These are phyloP conservation scores for Nothopassalora personata DNA, from an alignment of 2,329 filamentous ascomycete species.

Conservation along the genomic window DNA sequence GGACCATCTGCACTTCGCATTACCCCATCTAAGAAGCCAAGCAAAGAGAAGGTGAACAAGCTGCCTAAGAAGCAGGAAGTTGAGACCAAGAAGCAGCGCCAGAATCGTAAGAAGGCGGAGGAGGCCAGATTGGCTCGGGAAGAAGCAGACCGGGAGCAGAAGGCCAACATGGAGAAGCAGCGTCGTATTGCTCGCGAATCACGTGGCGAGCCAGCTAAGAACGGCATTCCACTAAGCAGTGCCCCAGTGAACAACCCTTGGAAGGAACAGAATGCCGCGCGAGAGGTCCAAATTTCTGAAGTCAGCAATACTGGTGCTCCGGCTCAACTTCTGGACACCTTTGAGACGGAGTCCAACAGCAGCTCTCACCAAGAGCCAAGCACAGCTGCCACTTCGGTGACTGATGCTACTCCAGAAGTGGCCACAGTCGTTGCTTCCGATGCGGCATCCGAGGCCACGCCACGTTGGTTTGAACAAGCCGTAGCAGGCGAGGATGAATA, in stretches of 20 bases:
- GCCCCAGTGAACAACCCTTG: constrained; percentile 52
- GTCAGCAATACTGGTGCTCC: constrained; percentile 2
- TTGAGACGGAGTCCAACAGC: constrained; percentile 41
- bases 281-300: constrained; percentile 8
- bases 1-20: constrained; percentile 74
- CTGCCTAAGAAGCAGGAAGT: constrained; percentile 55
- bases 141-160: constrained; percentile 72
- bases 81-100: constrained; percentile 91
- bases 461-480: constrained; percentile 40
- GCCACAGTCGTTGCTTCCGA: not conserved
- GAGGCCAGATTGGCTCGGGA: constrained; percentile 68
- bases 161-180: constrained; percentile 73
- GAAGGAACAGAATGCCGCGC: constrained; percentile 35
- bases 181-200: constrained; percentile 73
- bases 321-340: constrained; percentile 45
- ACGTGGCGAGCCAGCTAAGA: constrained; percentile 77
- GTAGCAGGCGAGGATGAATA: constrained; percentile 59
- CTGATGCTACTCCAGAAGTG: constrained; percentile 26
- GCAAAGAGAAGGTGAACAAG: constrained; percentile 53
- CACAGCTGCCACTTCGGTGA: constrained; percentile 36
- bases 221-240: constrained; percentile 55
- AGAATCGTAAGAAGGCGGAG: constrained; percentile 85
- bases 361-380: constrained; percentile 36
- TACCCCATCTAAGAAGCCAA: constrained; percentile 58
- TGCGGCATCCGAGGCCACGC: not conserved